Evolutionary conservation across 2,329 filamentous ascomycete genomes (phyloP).

Genomic region (Trichoderma arundinaceum): DNA sequence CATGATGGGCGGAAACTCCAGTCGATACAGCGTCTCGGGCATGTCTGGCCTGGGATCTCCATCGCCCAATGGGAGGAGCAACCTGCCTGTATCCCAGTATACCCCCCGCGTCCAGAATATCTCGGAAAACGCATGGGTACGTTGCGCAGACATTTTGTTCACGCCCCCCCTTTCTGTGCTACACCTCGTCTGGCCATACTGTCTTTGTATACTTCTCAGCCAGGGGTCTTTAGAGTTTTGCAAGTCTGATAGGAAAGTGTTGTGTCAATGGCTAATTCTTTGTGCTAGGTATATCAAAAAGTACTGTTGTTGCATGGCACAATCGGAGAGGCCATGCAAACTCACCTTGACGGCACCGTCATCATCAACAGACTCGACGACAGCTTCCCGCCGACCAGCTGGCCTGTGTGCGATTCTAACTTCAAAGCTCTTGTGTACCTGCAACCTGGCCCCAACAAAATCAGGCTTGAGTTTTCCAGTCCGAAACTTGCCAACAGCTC

Average conservation of each 20-base stretch:
- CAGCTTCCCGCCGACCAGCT: slow-evolving; percentile 78
- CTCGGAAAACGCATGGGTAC: slow-evolving; percentile 82
- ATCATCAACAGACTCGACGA: slow-evolving; percentile 84
- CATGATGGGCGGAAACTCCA: slow-evolving; percentile 50
- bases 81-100: slow-evolving; percentile 73
- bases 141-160: slow-evolving; percentile 42
- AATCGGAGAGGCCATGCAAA: slow-evolving; percentile 73
- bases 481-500: slow-evolving; percentile 76
- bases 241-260: not conserved
- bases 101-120: slow-evolving; percentile 81
- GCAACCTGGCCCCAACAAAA: slow-evolving; percentile 85
- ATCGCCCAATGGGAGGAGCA: slow-evolving; percentile 59
- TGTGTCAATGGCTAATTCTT: slow-evolving; percentile 9
- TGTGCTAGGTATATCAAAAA: slow-evolving; percentile 86
- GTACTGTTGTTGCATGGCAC: slow-evolving; percentile 81
- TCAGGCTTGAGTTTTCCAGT: slow-evolving; percentile 86
- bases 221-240: no score
- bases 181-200: not conserved
- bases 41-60: slow-evolving; percentile 67
- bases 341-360: slow-evolving; percentile 76
- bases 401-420: slow-evolving; percentile 87
- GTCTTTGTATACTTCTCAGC: no score
- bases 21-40: slow-evolving; percentile 68
- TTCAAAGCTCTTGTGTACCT: slow-evolving; percentile 93
- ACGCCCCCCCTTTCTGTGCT: not conserved